Evolutionary conservation across 2,329 filamentous ascomycete genomes (phyloP).

Genomic region (Purpureocillium takamizusanense): DNA sequence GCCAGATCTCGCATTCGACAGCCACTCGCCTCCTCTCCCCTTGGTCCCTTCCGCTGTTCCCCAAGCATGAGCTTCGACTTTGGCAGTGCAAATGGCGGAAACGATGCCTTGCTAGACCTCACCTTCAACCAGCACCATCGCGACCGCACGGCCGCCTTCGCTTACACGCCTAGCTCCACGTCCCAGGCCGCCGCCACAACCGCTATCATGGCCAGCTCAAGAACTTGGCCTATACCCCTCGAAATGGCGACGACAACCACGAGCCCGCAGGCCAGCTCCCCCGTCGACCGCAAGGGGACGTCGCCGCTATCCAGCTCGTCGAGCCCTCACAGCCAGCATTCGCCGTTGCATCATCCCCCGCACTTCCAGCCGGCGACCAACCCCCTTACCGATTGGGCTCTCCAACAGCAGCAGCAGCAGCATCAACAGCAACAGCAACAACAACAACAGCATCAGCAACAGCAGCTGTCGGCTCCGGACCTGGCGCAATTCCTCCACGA

Average conservation of each 20-base stretch:
- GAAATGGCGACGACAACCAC: slow-evolving; percentile 38
- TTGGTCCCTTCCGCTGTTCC: slow-evolving; percentile 21
- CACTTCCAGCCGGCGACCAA: slow-evolving; percentile 43
- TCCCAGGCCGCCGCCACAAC: slow-evolving; percentile 22
- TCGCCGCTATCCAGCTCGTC: slow-evolving; percentile 41
- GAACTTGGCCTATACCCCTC: slow-evolving; percentile 42
- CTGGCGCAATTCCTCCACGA: slow-evolving; percentile 48
- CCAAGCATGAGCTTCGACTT: slow-evolving; percentile 50
- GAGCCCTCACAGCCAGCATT: slow-evolving; percentile 43
- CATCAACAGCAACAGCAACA: slow-evolving; percentile 33
- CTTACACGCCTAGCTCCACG: slow-evolving; percentile 15
- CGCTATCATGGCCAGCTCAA: slow-evolving; percentile 25
- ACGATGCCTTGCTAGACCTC: slow-evolving; percentile 53
- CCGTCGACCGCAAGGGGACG: slow-evolving; percentile 38
- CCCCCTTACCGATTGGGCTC: slow-evolving; percentile 52
- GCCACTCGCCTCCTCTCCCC: slow-evolving; percentile 20
- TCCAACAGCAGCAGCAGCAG: slow-evolving; percentile 40
- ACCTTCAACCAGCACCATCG: slow-evolving; percentile 50
- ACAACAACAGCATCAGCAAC: slow-evolving; percentile 18
- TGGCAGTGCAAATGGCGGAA: slow-evolving; percentile 40
- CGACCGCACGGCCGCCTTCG: slow-evolving; percentile 40
- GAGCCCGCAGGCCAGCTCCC: slow-evolving; percentile 37
- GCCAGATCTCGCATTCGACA: slow-evolving; percentile 17
- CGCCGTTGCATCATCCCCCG: slow-evolving; percentile 41
- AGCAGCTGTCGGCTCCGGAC: slow-evolving; percentile 33